Percentiles rank a stretch among this genome's conserved stretches.
phyloP scores from a whole-genome alignment of 2,329 filamentous ascomycete genomes.

The Gnomoniopsis sp. region DNA sequence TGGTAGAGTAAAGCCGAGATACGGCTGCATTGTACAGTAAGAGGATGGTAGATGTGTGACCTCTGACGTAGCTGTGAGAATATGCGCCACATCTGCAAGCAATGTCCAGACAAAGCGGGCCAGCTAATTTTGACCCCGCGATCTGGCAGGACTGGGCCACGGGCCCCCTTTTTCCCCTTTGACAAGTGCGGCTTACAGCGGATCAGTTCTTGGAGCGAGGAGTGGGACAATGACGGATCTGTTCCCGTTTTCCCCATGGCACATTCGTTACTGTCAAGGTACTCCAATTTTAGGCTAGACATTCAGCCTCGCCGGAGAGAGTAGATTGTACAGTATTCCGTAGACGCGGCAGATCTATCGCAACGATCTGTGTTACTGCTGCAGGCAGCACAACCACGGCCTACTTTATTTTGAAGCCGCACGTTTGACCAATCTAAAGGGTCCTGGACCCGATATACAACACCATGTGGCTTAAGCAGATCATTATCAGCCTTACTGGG shows the following conservation, averaged over 20 bases:
- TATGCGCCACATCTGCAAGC: not conserved
- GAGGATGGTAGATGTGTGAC: not conserved
- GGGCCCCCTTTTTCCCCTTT: not conserved
- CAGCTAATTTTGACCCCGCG: not conserved
- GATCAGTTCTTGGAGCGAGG: not conserved
- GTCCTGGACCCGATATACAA: not conserved
- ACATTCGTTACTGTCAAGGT: not conserved
- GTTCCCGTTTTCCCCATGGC: not conserved
- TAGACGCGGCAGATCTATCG: not conserved
- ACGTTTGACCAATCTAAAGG: not conserved
- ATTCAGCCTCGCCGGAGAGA: not conserved
- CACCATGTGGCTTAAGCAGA: no score
- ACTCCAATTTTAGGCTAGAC: not conserved
- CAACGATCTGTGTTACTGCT: not conserved
- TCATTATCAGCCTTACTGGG: not conserved
- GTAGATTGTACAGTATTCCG: no score
- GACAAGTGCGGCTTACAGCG: not conserved
- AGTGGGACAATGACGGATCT: not conserved
- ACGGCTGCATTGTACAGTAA: not conserved
- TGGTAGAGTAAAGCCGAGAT: not conserved
- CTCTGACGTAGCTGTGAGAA: not conserved
- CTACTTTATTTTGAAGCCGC: not conserved
- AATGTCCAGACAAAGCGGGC: not conserved
- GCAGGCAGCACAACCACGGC: not conserved
- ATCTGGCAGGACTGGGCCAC: no score